Percentiles rank a stretch among this genome's conserved stretches.
phyloP scores from a whole-genome alignment of 2,329 filamentous ascomycete genomes.

The Penicillium corylophilum region DNA sequence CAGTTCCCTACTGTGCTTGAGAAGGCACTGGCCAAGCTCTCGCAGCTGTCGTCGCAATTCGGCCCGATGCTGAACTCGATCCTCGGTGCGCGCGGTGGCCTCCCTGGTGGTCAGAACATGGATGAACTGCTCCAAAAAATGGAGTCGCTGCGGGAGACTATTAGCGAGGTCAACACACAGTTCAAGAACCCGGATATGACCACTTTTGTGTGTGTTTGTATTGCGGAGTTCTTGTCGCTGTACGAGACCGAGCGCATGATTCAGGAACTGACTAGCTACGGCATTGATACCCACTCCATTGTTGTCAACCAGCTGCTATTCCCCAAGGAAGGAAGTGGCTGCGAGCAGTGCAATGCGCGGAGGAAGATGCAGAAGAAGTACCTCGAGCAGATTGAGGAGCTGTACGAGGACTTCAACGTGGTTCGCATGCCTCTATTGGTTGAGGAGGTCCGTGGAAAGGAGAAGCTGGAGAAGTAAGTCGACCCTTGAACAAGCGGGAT shows the following conservation, averaged over 20 bases:
- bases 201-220: constrained; percentile 97
- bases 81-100: constrained; percentile 71
- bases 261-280: constrained; percentile 88
- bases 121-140: constrained; percentile 92
- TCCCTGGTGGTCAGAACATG: constrained; percentile 91
- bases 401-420: constrained; percentile 99
- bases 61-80: constrained; percentile 94
- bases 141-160: constrained; percentile 88
- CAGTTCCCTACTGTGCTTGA: constrained; percentile 98
- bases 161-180: constrained; percentile 92
- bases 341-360: constrained; percentile 92
- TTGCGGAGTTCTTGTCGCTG: constrained; percentile 91
- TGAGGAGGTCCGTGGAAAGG: constrained; percentile 93
- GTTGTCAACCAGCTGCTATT: constrained; percentile 98
- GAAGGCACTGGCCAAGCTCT: constrained; percentile 96
- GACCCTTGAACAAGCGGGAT: background rate
- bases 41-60: constrained; percentile 89
- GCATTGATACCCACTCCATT: constrained; percentile 95
- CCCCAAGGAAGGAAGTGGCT: constrained; percentile 78
- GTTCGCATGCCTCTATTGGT: constrained; percentile 96
- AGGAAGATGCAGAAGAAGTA: constrained; percentile 99
- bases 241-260: constrained; percentile 99
- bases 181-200: constrained; percentile 97
- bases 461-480: constrained; percentile 76
- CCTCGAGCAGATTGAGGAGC: constrained; percentile 94